Conservation (phyloP, 1,139 yeast species). For the Zygoascus meyerae region DNA sequence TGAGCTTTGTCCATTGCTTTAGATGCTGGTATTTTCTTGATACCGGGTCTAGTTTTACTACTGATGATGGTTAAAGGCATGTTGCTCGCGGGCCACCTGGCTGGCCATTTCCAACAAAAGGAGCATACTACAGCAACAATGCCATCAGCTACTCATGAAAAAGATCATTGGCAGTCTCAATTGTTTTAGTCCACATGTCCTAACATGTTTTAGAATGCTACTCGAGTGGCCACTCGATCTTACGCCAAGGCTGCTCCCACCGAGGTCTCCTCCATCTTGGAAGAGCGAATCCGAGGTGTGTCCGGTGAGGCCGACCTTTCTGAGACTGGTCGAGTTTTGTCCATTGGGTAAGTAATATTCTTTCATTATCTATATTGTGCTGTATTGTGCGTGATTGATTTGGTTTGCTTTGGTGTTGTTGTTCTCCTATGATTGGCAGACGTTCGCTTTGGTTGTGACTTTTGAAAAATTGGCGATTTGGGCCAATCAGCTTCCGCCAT, state of each 20-base stretch:
- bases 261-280: slow-evolving; percentile 97
- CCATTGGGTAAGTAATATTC: slow-evolving; percentile 73
- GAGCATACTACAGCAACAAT: too few relatives aligned
- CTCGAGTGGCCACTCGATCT: slow-evolving; percentile 43
- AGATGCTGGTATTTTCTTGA: too few relatives aligned
- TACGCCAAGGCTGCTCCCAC: slow-evolving; percentile 99
- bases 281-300: slow-evolving; percentile 99
- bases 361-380: not conserved
- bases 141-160: not conserved
- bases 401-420: not conserved
- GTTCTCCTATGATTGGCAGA: not conserved
- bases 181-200: not conserved
- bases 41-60: too few relatives aligned
- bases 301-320: slow-evolving; percentile 95
- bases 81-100: too few relatives aligned
- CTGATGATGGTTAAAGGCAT: too few relatives aligned
- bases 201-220: slow-evolving; percentile 4
- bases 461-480: slow-evolving; percentile 5
- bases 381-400: not conserved
- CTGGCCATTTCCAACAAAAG: not conserved
- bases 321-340: slow-evolving; percentile 99
- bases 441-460: not conserved
- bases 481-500: slow-evolving; percentile 14
- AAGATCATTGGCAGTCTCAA: too few relatives aligned
- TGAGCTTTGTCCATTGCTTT: too few relatives aligned